Base-by-base conservation (phyloP, 2,329 filamentous ascomycete genomes). In the Ceratocystis huliohia region DNA sequence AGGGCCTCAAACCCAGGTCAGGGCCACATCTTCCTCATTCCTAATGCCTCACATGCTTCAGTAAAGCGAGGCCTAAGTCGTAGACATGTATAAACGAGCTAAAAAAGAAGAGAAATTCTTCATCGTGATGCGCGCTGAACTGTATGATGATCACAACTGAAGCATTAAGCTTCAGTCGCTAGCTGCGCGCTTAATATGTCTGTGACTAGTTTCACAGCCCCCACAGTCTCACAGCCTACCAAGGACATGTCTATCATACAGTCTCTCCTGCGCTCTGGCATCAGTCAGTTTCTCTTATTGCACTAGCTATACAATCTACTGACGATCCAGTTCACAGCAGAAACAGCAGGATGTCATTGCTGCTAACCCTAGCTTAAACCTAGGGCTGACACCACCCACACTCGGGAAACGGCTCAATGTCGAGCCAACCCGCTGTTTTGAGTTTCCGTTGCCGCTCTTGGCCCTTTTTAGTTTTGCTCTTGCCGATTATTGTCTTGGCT, bases 71-170 rank as follows among this genome's bases (percentile, higher is more conserved):
- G 28, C 15, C 20, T 3, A 20, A 22, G 17, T 20, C 3, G 20
- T n/a, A 53, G 25, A n/a, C n/a, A 53, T 28, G 48, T 53, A 28
- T 53, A 28, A 53, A 28, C 22, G 22, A 5, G 48, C n/a, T 4
- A 22, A 17, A n/a, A 22, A 28, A n/a, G 22, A 50, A 25, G 15
- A 6, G 2, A 53, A 25, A 22, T 25, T 53, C 48, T n/a, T 5
- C 22, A 25, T 22, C 6, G 56, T 10, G 56, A 59, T 59, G 56
- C 33, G 28, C 56, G 30, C 25, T 25, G 5, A 53, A 37, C 17
- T 59, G 56, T 59, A 4, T 59, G 56, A 59, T 59, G 8, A 59
- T 59, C 56, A 59, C 30, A 30, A 37, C 56, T 59, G 56, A 59
- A 59, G 56, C 56, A 37, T 59, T 20, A 22, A n/a, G 15, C 30